Conservation (phyloP, 2,329 filamentous ascomycete genomes). For the Fusarium sp. region DNA sequence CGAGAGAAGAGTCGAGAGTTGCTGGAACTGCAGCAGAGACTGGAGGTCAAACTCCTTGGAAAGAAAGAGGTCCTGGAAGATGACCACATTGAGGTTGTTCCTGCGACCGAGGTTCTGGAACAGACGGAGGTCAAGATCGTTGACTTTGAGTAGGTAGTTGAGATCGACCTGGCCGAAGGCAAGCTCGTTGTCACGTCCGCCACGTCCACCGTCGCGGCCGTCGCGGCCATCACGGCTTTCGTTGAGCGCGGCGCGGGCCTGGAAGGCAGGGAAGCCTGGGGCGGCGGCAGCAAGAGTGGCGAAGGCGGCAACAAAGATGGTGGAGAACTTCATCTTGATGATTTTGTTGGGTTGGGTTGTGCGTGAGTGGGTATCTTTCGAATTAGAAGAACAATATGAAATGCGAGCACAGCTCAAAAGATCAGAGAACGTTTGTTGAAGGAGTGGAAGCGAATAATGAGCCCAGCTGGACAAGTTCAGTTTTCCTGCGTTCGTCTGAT, state of each 20-base stretch:
- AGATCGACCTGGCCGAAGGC: conserved; percentile 55
- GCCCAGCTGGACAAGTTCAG: conserved; percentile 28
- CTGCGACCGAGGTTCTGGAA: conserved; percentile 54
- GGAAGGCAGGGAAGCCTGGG: conserved; percentile 50
- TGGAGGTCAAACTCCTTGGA: conserved; percentile 56
- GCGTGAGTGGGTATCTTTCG: conserved; percentile 9
- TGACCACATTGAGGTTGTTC: conserved; percentile 60
- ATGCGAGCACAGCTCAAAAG: conserved; percentile 39
- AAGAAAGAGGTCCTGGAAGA: conserved; percentile 57
- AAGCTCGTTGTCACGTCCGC: conserved; percentile 55
- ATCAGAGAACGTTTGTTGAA: conserved; percentile 19
- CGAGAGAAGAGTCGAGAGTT: conserved; percentile 54
- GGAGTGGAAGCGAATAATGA: conserved; percentile 32
- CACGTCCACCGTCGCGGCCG: conserved; percentile 47
- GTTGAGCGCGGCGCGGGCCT: conserved; percentile 17
- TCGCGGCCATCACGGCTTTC: conserved; percentile 13
- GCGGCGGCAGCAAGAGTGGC: conserved; percentile 59
- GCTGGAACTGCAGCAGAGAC: conserved; percentile 55
- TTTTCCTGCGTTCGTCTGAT: neutral
- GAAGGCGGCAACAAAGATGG: conserved; percentile 58
- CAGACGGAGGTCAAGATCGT: conserved; percentile 58
- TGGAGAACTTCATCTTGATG: conserved; percentile 63
- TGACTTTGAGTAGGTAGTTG: conserved; percentile 61
- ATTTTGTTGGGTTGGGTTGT: neutral
- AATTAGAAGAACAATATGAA: conserved; percentile 23